These are phyloP conservation scores for Boletus semigastroideus DNA, from an alignment of 1,284 basidiomycete genomes.

Conservation along the genomic window DNA sequence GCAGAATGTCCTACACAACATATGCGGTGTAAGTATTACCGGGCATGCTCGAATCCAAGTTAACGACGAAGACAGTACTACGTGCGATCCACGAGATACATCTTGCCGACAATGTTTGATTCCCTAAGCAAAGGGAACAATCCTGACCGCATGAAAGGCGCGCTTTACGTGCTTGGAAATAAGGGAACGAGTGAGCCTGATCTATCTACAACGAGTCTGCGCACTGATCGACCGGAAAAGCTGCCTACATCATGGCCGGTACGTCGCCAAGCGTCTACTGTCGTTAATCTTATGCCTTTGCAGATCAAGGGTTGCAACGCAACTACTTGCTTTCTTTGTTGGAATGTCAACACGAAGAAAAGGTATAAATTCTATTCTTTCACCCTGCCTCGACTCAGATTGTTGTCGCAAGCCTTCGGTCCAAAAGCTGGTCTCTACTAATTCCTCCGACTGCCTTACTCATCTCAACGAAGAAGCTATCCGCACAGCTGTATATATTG, in stretches of 20 bases:
- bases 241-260: constrained; percentile 66
- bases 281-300: constrained; percentile 13
- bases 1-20: constrained; percentile 68
- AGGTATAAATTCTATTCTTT: constrained; percentile 46
- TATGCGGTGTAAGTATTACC: constrained; percentile 54
- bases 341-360: constrained; percentile 89
- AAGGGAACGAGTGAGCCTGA: constrained; percentile 61
- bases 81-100: constrained; percentile 76
- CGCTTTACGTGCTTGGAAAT: constrained; percentile 84
- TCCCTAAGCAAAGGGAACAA: constrained; percentile 75
- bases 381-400: neutral
- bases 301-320: constrained; percentile 69
- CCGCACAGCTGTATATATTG: constrained; percentile 57
- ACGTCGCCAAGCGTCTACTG: constrained; percentile 17
- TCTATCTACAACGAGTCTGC: constrained; percentile 1
- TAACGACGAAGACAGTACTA: constrained; percentile 57
- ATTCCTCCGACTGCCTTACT: constrained; percentile 67
- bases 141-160: constrained; percentile 95
- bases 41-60: neutral
- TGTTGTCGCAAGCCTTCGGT: constrained; percentile 69
- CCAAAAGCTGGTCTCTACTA: constrained; percentile 78
- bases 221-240: constrained; percentile 32
- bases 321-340: constrained; percentile 74
- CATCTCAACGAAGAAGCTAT: constrained; percentile 63
- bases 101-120: constrained; percentile 65